phyloP scores from a whole-genome alignment of 2,329 filamentous ascomycete species.

The Aspergillus sp. region DNA sequence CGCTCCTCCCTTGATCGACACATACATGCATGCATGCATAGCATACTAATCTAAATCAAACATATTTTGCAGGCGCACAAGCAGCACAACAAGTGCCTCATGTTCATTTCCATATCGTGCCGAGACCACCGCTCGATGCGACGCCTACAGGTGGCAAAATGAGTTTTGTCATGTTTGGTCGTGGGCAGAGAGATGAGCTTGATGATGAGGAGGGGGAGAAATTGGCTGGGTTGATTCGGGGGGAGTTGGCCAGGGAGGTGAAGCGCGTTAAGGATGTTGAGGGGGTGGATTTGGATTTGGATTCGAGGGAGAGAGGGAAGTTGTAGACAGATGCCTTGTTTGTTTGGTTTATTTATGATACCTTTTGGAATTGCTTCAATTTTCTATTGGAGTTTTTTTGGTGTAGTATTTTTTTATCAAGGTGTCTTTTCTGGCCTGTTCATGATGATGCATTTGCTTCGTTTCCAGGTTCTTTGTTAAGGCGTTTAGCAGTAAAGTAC shows the following conservation, averaged over 20 bases:
- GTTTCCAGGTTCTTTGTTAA: constrained; percentile 1
- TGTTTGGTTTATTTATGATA: constrained; percentile 1
- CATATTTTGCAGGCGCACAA: constrained; percentile 54
- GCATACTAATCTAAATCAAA: not conserved
- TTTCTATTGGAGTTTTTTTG: not conserved
- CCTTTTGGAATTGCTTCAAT: not conserved
- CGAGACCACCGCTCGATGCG: constrained; percentile 54
- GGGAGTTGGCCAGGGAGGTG: constrained; percentile 33
- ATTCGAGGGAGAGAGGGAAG: constrained; percentile 12
- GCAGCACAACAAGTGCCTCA: constrained; percentile 92
- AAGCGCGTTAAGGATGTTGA: constrained; percentile 28
- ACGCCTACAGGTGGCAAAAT: constrained; percentile 13
- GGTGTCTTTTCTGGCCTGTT: not conserved
- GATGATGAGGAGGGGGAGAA: constrained; percentile 42
- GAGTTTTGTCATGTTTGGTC: constrained; percentile 43
- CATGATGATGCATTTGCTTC: not conserved
- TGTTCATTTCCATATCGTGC: constrained; percentile 92
- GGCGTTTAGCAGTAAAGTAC: constrained; percentile 9
- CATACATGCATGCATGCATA: not conserved
- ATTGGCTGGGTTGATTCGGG: constrained; percentile 33
- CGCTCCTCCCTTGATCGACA: not conserved
- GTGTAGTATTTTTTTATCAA: not conserved
- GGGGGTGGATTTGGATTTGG: constrained; percentile 30
- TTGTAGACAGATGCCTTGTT: constrained; percentile 9
- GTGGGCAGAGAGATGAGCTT: constrained; percentile 42